Evolutionary conservation across 768 basidiomycete species (phyloP), one percentile per base, ranked within the genome.

Genomic region (Pholiota microspora): DNA sequence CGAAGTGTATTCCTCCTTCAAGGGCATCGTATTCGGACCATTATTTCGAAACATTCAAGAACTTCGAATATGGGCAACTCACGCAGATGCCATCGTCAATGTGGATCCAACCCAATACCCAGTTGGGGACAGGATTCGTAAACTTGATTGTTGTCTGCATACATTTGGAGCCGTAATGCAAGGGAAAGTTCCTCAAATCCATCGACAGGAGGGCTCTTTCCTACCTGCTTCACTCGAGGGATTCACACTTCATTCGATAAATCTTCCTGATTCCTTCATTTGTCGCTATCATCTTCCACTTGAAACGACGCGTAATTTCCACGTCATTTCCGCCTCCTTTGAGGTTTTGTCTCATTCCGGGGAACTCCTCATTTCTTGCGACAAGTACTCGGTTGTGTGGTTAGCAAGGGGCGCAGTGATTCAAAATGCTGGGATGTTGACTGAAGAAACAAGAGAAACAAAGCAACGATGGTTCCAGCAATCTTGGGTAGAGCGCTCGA

Each of bases 61-160:
- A 21, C 49, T 68, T 24, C 36, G 52, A 2, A 32, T 44, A 0
- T 69, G 62, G 61, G 49, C 62, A 8, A 59, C 59, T 40, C 63
- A 66, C 45, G 62, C 62, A 7, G 65, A 70, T 21, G 63, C 62
- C 7, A 16, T 59, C 5, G 56, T 70, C 9, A 38, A n/a, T 2
- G 59, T 69, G 18, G 25, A 49, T 8, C 51, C 62, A 1, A 56
- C 63, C 4, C n/a, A 38, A 7, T 51, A 55, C 40, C 53, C 59
- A 4, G 29, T 31, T 1, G 54, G 57, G 24, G 67, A 70, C 45
- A 58, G 60, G 6, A 66, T 67, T 34, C 66, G 67, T 7, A 65
- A 67, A 45, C 58, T 70, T 9, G 69, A 69, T 50, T 55, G 65
- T 10, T 69, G 68, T 40, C 54, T 69, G 12, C 69, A 70, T 40